Evolutionary conservation across 345 rosid genomes (phyloP), one percentile per base, ranked within the genome.

Genomic region (Eucalyptus melliodora): DNA sequence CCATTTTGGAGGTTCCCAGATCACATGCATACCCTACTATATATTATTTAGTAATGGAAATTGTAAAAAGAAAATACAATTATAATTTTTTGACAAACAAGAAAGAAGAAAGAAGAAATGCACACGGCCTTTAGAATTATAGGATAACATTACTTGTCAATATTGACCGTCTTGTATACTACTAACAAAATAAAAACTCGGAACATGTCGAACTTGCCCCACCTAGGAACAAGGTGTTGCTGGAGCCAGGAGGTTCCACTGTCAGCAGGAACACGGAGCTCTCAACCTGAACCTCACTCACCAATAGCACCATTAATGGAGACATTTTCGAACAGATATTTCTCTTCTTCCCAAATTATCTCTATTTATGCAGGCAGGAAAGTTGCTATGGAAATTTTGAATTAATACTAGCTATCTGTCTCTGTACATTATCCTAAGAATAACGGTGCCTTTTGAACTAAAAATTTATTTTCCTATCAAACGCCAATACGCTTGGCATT

Each of bases 201-300:
- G 34, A 26, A 26, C 6, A 26, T 60, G 8, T 62, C 13, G 3
- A n/a, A 89, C 99, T 96, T 88, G 98, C 97, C 86, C 99, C 96
- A 53, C 92, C 96, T 82, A 96, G 97, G 95, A 97, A 94, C 83
- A 92, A 92, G 7, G 91, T 88, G 11, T 93, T 94, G 12, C 89
- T 60, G 31, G 98, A 93, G 65, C 95, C 96, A 4, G 95, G 97
- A 56, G 99, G 96, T 81, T 93, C 93, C 9, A 91, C 93, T 47
- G 93, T 45, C 24, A 95, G 93, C 49, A 94, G 90, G 89, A 97
- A 97, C 2, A 92, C 86, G 50, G 93, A 89, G 90, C 50, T 82
- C 67, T 97, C 96, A 83, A 95, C 91, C 49, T 91, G 87, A 31
- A 95, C 87, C 40, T 89, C 93, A 23, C 95, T 37, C 50, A 90